These are phyloP conservation scores for Trametes polyzona DNA, from an alignment of 1,284 basidiomycete species.

Conservation along the genomic window DNA sequence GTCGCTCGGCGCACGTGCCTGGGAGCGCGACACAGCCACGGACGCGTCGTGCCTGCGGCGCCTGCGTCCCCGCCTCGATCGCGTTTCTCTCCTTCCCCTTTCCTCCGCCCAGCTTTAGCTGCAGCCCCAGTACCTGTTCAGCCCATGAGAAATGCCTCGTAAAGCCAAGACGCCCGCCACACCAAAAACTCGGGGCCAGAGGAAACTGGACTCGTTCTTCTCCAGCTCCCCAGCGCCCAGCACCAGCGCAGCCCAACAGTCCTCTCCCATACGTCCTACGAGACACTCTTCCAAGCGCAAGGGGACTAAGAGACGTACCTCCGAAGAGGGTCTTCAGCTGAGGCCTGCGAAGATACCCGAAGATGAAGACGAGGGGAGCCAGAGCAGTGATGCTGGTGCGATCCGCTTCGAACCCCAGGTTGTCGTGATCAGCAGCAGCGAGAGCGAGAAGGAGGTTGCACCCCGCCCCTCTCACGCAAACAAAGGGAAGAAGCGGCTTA, in stretches of 20 bases:
- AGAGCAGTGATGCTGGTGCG: slow-evolving; percentile 50
- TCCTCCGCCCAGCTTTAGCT: background rate
- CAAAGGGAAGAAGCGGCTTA: slow-evolving; percentile 33
- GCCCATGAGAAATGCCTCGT: slow-evolving; percentile 21
- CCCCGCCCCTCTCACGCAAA: slow-evolving; percentile 35
- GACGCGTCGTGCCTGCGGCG: slow-evolving; percentile 17
- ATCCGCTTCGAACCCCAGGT: slow-evolving; percentile 51
- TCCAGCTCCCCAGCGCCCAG: slow-evolving; percentile 23
- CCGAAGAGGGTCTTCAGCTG: background rate
- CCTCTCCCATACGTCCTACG: slow-evolving; percentile 7
- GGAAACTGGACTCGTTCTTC: slow-evolving; percentile 36
- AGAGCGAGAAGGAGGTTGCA: slow-evolving; percentile 40
- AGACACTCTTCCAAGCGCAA: slow-evolving; percentile 3
- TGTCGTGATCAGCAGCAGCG: slow-evolving; percentile 29
- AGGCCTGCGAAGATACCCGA: slow-evolving; percentile 11
- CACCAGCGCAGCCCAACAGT: slow-evolving; percentile 1
- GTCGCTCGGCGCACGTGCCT: background rate
- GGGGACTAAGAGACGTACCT: background rate
- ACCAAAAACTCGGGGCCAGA: slow-evolving; percentile 34
- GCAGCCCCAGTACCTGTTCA: background rate
- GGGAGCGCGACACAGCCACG: slow-evolving; percentile 9
- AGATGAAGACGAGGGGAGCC: slow-evolving; percentile 30
- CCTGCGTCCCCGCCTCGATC: background rate
- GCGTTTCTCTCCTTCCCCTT: background rate
- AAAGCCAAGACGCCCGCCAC: slow-evolving; percentile 8